phyloP scores from a whole-genome alignment of 2,329 filamentous ascomycete genomes.

The Calonectria montana region DNA sequence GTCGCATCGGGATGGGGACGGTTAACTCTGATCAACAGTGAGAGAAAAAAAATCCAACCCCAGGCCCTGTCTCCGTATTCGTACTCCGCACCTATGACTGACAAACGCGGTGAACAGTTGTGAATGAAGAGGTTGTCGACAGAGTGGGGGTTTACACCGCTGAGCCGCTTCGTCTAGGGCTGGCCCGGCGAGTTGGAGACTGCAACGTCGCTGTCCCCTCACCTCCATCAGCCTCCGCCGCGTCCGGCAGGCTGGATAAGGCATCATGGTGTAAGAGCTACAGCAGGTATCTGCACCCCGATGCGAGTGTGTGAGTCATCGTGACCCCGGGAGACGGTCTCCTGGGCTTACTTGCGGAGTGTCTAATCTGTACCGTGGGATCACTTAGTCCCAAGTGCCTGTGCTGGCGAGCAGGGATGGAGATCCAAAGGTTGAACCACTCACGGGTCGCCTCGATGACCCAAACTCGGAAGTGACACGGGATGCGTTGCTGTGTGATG shows the following conservation, averaged over 20 bases:
- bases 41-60: neutral
- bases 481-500: constrained; percentile 2
- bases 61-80: constrained; percentile 22
- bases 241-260: constrained; percentile 16
- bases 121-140: constrained; percentile 7
- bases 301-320: constrained; percentile 39
- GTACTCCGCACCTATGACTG: constrained; percentile 25
- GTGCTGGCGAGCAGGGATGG: constrained; percentile 39
- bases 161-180: constrained; percentile 29
- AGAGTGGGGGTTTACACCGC: constrained; percentile 32
- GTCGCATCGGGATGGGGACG: neutral
- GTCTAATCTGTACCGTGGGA: neutral
- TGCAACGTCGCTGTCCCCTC: constrained; percentile 31
- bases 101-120: constrained; percentile 25
- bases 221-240: neutral
- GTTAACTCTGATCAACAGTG: constrained; percentile 4
- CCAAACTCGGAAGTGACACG: constrained; percentile 16
- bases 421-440: constrained; percentile 37
- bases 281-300: constrained; percentile 15
- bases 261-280: constrained; percentile 15
- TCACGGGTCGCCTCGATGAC: constrained; percentile 12
- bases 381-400: constrained; percentile 10
- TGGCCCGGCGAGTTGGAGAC: constrained; percentile 29
- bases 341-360: constrained; percentile 15
- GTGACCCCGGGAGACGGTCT: constrained; percentile 26